Evolutionary conservation across 208 protist genomes (phyloP), one percentile per base, ranked within the genome.

Genomic region (Trypanosoma vivax): DNA sequence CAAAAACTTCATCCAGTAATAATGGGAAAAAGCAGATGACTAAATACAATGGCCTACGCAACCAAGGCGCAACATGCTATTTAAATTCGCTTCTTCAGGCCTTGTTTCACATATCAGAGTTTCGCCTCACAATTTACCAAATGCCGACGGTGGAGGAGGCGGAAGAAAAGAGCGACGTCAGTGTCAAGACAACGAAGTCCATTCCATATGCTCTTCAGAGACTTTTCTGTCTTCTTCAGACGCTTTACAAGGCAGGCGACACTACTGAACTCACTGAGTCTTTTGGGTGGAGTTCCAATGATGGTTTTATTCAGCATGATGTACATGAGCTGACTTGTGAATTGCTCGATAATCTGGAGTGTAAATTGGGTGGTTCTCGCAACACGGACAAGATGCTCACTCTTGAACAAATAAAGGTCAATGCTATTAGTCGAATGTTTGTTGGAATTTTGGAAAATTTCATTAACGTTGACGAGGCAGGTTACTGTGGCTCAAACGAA

Each of bases 281-380:
- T 2, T 97, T 97, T 69, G 93, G 93, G 13, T 97, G 93, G 90
- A 75, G 73, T 34, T 68, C 73, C 1, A 63, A 67, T 1, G 93
- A 96, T 56, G 82, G 83, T 52, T 97, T 96, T 53, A 81, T 81
- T 31, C 93, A 97, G 48, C 93, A 97, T 63, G 93, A 96, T 52
- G 83, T 94, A 25, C 88, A 95, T 54, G 90, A 96, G 59, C 55
- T 96, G 19, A 89, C 76, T 6, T 75, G 76, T 54, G 79, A 95
- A 18, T 62, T 96, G 13, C 54, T 92, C 11, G 87, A 95, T 64
- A 89, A 88, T 21, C 58, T 96, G 16, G 79, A 92, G 58, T 73
- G 74, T 42, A 92, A 89, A 50, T 61, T 95, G 5, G 72, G 60
- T 21, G 55, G 61, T 11, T 45, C 47, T 57, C 28, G 31, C 11